phyloP scores from a whole-genome alignment of 495 filamentous ascomycete genomes.

The Neohortaea acidophila region DNA sequence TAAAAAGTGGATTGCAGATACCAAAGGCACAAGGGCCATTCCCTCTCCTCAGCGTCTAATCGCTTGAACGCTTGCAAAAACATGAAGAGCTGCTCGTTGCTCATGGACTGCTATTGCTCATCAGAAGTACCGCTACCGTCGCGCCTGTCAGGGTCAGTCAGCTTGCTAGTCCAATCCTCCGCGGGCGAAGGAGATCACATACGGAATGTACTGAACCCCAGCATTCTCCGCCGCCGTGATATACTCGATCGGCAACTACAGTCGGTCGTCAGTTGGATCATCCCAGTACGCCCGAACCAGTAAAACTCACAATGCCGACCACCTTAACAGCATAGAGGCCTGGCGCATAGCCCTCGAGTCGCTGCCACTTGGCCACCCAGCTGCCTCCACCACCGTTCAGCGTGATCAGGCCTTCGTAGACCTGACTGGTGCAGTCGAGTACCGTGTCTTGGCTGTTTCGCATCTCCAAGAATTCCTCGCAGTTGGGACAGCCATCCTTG shows the following conservation, averaged over 20 bases:
- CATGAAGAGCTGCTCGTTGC: too few relatives aligned
- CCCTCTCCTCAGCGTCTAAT: too few relatives aligned
- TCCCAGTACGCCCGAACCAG: neutral
- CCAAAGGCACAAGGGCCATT: too few relatives aligned
- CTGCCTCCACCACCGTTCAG: constrained; percentile 59
- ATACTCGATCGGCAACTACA: constrained; percentile 26
- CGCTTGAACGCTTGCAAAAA: neutral
- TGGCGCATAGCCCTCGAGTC: constrained; percentile 69
- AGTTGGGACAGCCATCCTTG: constrained; percentile 71
- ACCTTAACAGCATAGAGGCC: constrained; percentile 93
- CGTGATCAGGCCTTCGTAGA: constrained; percentile 79
- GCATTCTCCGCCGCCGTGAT: constrained; percentile 22
- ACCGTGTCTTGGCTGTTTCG: constrained; percentile 62
- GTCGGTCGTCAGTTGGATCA: constrained; percentile 1
- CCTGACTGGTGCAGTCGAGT: constrained; percentile 83
- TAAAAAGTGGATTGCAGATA: too few relatives aligned
- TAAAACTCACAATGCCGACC: constrained; percentile 30
- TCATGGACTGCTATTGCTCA: constrained; percentile 15
- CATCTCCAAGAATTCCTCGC: constrained; percentile 77
- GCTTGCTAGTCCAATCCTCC: neutral
- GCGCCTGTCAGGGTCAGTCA: constrained; percentile 25
- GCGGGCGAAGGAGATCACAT: constrained; percentile 9
- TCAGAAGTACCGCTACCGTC: constrained; percentile 32
- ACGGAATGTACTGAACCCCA: constrained; percentile 29
- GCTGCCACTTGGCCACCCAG: constrained; percentile 91